Evolutionary conservation across 257 asterid genomes (phyloP).

Genomic region (Forsythia viridissima): DNA sequence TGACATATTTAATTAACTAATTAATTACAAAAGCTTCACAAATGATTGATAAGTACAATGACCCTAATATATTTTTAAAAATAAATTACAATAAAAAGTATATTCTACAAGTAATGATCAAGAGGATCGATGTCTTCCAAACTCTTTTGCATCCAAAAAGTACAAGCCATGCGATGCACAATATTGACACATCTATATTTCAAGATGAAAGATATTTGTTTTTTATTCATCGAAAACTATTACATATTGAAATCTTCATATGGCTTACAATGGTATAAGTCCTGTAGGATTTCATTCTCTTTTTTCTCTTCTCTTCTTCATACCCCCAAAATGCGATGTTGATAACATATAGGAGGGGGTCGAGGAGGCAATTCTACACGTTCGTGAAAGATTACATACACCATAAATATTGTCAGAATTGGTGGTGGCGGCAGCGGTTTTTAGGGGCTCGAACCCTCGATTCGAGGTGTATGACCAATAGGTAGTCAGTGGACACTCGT

Average conservation of each 20-base stretch:
- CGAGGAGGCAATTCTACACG: slow-evolving; percentile 1
- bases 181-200: slow-evolving; percentile 28
- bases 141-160: slow-evolving; percentile 10
- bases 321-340: neutral
- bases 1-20: neutral
- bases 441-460: neutral
- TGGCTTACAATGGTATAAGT: slow-evolving; percentile 37
- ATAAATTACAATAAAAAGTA: neutral
- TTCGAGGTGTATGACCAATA: slow-evolving; percentile 11
- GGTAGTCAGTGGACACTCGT: slow-evolving; percentile 4
- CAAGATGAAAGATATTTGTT: slow-evolving; percentile 17
- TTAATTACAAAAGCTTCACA: neutral
- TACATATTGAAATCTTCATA: slow-evolving; percentile 41
- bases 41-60: neutral
- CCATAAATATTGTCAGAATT: neutral
- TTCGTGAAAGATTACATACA: neutral
- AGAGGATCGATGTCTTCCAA: neutral
- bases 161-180: neutral
- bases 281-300: slow-evolving; percentile 39
- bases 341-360: slow-evolving; percentile 18
- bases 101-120: neutral
- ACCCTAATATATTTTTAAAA: neutral
- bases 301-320: slow-evolving; percentile 35
- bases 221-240: slow-evolving; percentile 46
- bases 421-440: neutral